Evolutionary conservation across 257 asterid species (phyloP), one percentile per base, ranked within the genome.

Genomic region (Craterostigma plantagineum): DNA sequence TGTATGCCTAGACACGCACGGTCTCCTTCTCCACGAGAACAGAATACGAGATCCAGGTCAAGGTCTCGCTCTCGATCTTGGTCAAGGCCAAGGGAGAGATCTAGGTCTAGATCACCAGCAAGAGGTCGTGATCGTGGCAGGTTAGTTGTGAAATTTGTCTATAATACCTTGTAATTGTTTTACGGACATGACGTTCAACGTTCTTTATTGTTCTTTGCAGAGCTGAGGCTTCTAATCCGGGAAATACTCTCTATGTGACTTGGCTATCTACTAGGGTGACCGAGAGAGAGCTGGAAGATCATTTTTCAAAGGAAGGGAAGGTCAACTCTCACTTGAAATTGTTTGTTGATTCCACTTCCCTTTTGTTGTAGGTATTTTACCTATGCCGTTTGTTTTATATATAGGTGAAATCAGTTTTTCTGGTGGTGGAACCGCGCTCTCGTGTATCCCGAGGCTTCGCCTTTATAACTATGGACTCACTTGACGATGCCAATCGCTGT

Each of bases 361-460:
- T 30, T 10, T 38, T 42, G 1, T 0, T 38, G 15, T n/a, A n/a
- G 14, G 15, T 16, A 36, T 38, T 42, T 0, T 50, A n/a, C n/a
- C n/a, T 39, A 10, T 16, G 37, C 34, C 10, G 53, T 18, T 48
- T 30, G 14, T 42, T 47, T 33, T 35, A 40, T 49, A 27, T 50
- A 34, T 66, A 81, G 94, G 92, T 81, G 60, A 77, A 77, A 60
- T 80, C 94, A 27, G 82, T 75, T 10, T 80, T 75, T 50, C 57
- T 84, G 77, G 96, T 90, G 16, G 86, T 77, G 60, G 99, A 90
- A 64, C 99, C 95, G 2, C 79, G 92, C 4, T 68, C 99, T 45
- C 83, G 94, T 33, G 56, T 79, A 44, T 90, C 99, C 53, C 95
- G 95, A 55, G 99, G 99, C 43, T 83, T 90, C 75, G 86, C 94